Base-by-base conservation (phyloP, 176 grass and related monocot genomes). In the Hyparrhenia diplandra region DNA sequence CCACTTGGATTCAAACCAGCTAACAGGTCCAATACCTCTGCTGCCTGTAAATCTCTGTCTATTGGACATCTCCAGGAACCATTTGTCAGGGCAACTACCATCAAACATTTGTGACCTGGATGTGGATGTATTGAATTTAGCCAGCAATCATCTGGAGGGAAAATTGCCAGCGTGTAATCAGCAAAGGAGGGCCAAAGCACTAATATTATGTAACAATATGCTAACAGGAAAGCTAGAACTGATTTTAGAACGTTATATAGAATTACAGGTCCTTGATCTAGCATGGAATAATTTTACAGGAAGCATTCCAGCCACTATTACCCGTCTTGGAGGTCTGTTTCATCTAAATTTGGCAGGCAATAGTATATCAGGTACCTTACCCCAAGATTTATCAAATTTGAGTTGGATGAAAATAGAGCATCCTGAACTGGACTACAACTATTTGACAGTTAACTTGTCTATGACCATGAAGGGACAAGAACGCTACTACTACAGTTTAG, bases 111-210 rank as follows among this genome's bases (percentile, higher is more conserved):
- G 21, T 29, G 34, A 23, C 5, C n/a, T 24, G 25, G 6, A 18
- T 9, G 1, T 77, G 1, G 0, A 0, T 0, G 0, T 0, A 10
- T n/a, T 85, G 5, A 11, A 85, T 13, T 32, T 78, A 9, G 3
- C 52, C 0, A 46, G 51, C 9, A 78, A 78, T 20, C 0, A 4
- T 28, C 71, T 78, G 2, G 30, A 37, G 3, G 85, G 83, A 49
- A n/a, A 49, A 62, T 10, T 85, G 37, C 65, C 74, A 0, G 2
- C 2, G 10, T 76, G 73, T 41, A 6, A 34, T 21, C 0, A 5
- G 7, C 21, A 2, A 39, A 23, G 0, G 5, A 7, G 31, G 0
- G 1, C 35, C 9, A 2, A 0, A 0, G 1, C 0, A 10, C 10
- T 81, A 13, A 0, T 10, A 27, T 29, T 67, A 12, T 16, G 41